Evolutionary conservation across 2,329 filamentous ascomycete species (phyloP), one percentile per base, ranked within the genome.

Genomic region (Colletotrichum endophyticum): DNA sequence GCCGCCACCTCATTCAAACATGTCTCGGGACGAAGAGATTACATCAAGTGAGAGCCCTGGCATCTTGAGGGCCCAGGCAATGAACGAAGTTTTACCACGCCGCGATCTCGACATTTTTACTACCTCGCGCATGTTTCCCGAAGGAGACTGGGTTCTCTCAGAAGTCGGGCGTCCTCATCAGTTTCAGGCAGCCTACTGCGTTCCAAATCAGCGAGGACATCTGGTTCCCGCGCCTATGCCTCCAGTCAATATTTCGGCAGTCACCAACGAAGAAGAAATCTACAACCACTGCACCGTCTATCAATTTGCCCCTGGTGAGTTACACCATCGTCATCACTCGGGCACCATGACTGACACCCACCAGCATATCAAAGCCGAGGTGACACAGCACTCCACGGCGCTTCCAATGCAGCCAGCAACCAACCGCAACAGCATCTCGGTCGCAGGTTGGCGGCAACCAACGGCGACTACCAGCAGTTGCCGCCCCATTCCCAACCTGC

Each of bases 261-360:
- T 73, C 5, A 73, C 70, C 7, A 76, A 59, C 22, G 70, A 76
- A 22, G 63, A 73, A n/a, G 73, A 76, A n/a, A 63, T 76, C 7
- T 76, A 63, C 30, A 53, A 76, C 34, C 73, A 76, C 64, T 76
- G 73, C 70, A 76, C 70, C 34, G 73, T 76, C 28, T 76, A 73
- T 53, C 73, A 73, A 16, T 76, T 69, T 53, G 64, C 72, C 12
- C 63, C 73, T 8, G 15, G 73, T 73, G 22, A 76, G 73, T 61
- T 8, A 9, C n/a, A 56, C 19, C 11, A 19, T 22, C 8, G 34
- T 27, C 6, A n/a, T 22, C 44, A 49, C 44, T 56, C 13, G 32
- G 36, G 27, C 22, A 34, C 25, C 19, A 57, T 9, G 19, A 19
- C 73, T 76, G 39, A 75, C 27, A 19, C 7, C 9, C 15, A 16